A percentile compares a stretch with the other conserved stretches of the same genome.
Conservation (phyloP, 495 filamentous ascomycete species). For the Aspergillus avenaceus region DNA sequence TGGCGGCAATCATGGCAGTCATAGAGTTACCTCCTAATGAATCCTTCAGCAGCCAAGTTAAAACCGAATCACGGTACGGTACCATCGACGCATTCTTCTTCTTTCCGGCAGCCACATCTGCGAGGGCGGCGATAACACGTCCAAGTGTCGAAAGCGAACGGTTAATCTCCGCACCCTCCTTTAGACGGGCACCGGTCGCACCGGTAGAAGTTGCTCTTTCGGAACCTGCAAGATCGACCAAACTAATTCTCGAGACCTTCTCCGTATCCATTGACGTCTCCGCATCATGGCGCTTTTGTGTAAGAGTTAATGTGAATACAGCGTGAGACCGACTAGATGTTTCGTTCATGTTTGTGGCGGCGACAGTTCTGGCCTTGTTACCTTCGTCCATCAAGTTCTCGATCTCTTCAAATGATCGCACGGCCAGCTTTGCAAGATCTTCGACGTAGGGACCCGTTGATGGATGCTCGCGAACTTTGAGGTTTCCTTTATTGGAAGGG, state of each 20-base stretch:
- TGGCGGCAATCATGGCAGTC: slow-evolving; percentile 99
- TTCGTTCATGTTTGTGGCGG: slow-evolving; percentile 99
- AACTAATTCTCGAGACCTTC: slow-evolving; percentile 95
- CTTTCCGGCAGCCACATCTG: slow-evolving; percentile 84
- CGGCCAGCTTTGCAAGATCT: slow-evolving; percentile 94
- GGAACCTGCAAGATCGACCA: slow-evolving; percentile 97
- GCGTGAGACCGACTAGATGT: slow-evolving; percentile 97
- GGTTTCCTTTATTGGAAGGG: slow-evolving; percentile 91
- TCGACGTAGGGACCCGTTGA: slow-evolving; percentile 97
- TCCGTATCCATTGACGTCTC: slow-evolving; percentile 96
- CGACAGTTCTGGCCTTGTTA: slow-evolving; percentile 96
- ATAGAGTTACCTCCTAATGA: slow-evolving; percentile 98
- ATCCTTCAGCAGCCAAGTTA: slow-evolving; percentile 97
- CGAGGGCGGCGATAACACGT: slow-evolving; percentile 95
- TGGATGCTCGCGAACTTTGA: slow-evolving; percentile 96
- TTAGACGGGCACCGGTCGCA: slow-evolving; percentile 90
- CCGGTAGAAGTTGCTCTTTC: slow-evolving; percentile 95
- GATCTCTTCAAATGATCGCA: slow-evolving; percentile 93
- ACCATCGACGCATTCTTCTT: slow-evolving; percentile 82
- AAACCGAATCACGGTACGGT: slow-evolving; percentile 92
- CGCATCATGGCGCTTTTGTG: slow-evolving; percentile 86
- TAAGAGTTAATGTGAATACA: slow-evolving; percentile 94
- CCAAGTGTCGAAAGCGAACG: slow-evolving; percentile 93
- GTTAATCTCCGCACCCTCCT: slow-evolving; percentile 99
- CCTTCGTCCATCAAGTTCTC: slow-evolving; percentile 99